phyloP scores from a whole-genome alignment of 345 rosid genomes.

The Bretschneidera sinensis region DNA sequence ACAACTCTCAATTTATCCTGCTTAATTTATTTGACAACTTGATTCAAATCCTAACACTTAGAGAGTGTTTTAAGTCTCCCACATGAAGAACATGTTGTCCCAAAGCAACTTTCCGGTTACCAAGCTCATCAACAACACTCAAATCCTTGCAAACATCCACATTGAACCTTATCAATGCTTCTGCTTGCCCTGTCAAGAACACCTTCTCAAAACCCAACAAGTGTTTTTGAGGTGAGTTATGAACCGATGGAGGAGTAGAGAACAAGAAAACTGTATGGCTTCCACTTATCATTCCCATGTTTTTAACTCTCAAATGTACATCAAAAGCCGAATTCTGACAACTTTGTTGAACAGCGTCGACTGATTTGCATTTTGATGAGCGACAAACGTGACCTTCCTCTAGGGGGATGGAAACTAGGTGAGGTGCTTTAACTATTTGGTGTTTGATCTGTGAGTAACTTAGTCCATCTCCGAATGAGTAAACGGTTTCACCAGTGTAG shows the following conservation, averaged over 20 bases:
- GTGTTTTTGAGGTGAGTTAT: constrained; percentile 65
- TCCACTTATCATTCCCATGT: constrained; percentile 44
- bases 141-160: constrained; percentile 80
- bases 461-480: constrained; percentile 80
- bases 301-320: constrained; percentile 46
- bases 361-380: constrained; percentile 53
- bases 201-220: constrained; percentile 69
- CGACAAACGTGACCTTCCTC: constrained; percentile 50
- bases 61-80: constrained; percentile 57
- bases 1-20: constrained; percentile 14
- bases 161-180: constrained; percentile 39
- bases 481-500: constrained; percentile 83
- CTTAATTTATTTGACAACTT: constrained; percentile 10
- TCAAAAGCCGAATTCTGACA: constrained; percentile 49
- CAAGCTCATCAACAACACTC: constrained; percentile 66
- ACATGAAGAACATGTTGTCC: constrained; percentile 73
- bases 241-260: constrained; percentile 60
- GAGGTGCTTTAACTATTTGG: constrained; percentile 52
- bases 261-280: constrained; percentile 76
- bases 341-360: constrained; percentile 34
- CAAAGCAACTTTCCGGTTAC: constrained; percentile 50
- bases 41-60: constrained; percentile 50
- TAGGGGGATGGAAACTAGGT: constrained; percentile 34
- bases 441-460: constrained; percentile 57
- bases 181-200: constrained; percentile 26